phyloP scores from a whole-genome alignment of 148 eudicot species.

The Fagopyrum homotropicum region DNA sequence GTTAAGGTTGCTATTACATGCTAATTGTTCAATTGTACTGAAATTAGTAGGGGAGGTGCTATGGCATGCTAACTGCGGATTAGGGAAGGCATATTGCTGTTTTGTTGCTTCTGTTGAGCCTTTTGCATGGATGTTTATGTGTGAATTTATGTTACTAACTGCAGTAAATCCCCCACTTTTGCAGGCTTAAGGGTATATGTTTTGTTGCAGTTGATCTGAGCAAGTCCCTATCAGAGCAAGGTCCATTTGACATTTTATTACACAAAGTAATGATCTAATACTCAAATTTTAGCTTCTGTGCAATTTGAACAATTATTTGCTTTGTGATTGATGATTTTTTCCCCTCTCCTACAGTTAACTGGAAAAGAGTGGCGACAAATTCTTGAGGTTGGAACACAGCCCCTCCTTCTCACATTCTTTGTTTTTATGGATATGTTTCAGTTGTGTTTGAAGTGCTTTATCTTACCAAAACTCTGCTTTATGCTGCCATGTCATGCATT shows the following conservation, averaged over 20 bases:
- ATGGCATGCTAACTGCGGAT: too few relatives aligned
- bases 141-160: neutral
- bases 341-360: constrained; percentile 48
- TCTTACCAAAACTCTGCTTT: neutral
- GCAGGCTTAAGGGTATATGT: constrained; percentile 89
- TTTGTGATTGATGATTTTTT: neutral
- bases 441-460: neutral
- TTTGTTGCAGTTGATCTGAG: constrained; percentile 81
- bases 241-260: constrained; percentile 88
- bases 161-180: neutral
- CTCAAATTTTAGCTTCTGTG: neutral
- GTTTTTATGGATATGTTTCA: neutral
- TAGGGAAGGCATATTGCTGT: neutral
- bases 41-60: too few relatives aligned
- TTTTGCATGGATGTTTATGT: neutral
- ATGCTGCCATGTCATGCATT: neutral
- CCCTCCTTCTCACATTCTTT: neutral
- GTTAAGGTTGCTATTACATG: too few relatives aligned
- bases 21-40: too few relatives aligned
- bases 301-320: neutral
- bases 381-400: constrained; percentile 69
- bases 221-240: constrained; percentile 81
- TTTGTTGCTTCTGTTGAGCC: neutral
- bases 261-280: constrained; percentile 55
- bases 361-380: constrained; percentile 77